phyloP scores from a whole-genome alignment of 2,329 filamentous ascomycete species.

The Penicillium crustosum region DNA sequence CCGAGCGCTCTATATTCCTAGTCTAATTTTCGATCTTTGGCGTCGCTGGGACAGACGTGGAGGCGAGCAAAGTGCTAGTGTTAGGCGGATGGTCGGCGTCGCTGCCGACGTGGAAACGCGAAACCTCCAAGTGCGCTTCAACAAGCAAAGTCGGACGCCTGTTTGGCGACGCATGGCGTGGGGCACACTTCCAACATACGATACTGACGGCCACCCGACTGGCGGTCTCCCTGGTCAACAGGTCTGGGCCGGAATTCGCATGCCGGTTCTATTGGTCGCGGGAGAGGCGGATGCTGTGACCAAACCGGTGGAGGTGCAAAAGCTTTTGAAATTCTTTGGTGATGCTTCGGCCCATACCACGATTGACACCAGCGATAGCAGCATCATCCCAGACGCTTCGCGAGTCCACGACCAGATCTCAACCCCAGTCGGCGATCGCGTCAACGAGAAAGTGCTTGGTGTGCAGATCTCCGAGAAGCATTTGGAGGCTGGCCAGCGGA shows the following conservation, averaged over 20 bases:
- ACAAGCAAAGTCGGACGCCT: constrained; percentile 76
- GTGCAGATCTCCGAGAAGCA: constrained; percentile 28
- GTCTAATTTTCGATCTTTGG: constrained; percentile 69
- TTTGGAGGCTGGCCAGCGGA: constrained; percentile 32
- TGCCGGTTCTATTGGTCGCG: constrained; percentile 76
- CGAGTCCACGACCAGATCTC: constrained; percentile 27
- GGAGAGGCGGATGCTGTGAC: constrained; percentile 77
- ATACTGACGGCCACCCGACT: constrained; percentile 45
- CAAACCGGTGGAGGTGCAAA: constrained; percentile 67
- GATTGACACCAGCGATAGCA: constrained; percentile 26
- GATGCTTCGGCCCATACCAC: constrained; percentile 28
- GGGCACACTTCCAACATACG: constrained; percentile 65
- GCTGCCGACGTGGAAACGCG: constrained; percentile 43
- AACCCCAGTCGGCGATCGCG: constrained; percentile 14
- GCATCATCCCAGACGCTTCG: constrained; percentile 34
- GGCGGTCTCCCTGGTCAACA: constrained; percentile 69
- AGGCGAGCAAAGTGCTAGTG: constrained; percentile 73
- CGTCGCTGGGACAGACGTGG: constrained; percentile 76
- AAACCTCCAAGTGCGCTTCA: constrained; percentile 53
- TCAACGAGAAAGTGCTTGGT: constrained; percentile 32
- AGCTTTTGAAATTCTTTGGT: constrained; percentile 57
- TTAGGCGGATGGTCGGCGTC: constrained; percentile 65
- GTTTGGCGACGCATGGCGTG: constrained; percentile 81
- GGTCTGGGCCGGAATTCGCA: constrained; percentile 69
- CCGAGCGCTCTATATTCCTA: constrained; percentile 66